phyloP scores from a whole-genome alignment of 192 early-diverging fungal genomes.

The Backusella macrospora region DNA sequence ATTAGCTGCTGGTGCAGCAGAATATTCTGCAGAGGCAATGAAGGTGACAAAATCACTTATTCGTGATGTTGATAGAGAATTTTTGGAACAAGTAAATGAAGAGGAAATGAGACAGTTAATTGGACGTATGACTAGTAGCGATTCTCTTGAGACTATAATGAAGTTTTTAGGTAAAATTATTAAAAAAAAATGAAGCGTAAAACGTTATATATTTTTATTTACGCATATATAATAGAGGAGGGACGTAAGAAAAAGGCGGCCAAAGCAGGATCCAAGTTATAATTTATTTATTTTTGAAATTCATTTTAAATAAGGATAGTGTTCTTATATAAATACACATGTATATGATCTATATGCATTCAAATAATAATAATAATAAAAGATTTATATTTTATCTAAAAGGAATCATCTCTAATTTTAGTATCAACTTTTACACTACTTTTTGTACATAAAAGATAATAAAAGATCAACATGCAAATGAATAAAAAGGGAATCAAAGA shows the following conservation, averaged over 20 bases:
- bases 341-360: background rate
- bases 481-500: slow-evolving; percentile 8
- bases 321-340: too few species aligned
- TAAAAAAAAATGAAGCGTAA: too few species aligned
- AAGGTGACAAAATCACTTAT: slow-evolving; percentile 58
- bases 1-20: slow-evolving; percentile 51
- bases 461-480: slow-evolving; percentile 3
- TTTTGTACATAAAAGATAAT: slow-evolving; percentile 6
- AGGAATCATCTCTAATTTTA: background rate
- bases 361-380: background rate
- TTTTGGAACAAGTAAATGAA: slow-evolving; percentile 53
- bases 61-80: slow-evolving; percentile 42
- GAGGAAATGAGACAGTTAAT: slow-evolving; percentile 59
- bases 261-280: slow-evolving; percentile 5
- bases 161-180: slow-evolving; percentile 27
- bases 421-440: background rate
- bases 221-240: background rate
- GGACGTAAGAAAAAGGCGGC: background rate
- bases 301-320: background rate
- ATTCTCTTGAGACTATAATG: slow-evolving; percentile 28
- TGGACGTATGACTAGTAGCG: slow-evolving; percentile 32
- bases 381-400: background rate
- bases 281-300: background rate
- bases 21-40: slow-evolving; percentile 60
- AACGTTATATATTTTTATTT: background rate